phyloP scores from a whole-genome alignment of 441 rosid species.

The Codiaeum variegatum region DNA sequence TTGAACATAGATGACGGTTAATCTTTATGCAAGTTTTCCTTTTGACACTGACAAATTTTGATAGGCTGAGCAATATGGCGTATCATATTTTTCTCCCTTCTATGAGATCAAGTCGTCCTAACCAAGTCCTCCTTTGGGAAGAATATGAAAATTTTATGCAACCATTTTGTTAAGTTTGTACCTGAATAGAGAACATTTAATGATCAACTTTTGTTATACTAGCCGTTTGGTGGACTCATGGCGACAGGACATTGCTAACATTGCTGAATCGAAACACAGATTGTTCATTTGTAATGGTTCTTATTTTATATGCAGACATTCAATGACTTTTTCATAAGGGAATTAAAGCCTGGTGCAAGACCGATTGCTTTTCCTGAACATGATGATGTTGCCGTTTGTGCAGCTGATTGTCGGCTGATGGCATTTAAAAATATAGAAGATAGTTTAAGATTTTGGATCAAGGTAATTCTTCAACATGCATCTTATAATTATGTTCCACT shows the following conservation, averaged over 20 bases:
- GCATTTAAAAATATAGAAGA: conserved; percentile 75
- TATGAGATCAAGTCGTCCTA: not conserved
- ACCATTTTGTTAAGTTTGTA: not conserved
- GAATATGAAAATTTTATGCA: not conserved
- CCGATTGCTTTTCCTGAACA: conserved; percentile 50
- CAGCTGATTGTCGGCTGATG: conserved; percentile 85
- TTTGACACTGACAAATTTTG: not conserved
- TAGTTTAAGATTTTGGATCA: conserved; percentile 77
- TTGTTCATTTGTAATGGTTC: conserved; percentile 7
- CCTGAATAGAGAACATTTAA: not conserved
- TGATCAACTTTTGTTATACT: not conserved
- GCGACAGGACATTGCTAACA: not conserved
- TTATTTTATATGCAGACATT: conserved; percentile 55
- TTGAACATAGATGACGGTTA: not conserved
- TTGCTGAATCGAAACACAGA: conserved; percentile 1
- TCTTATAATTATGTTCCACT: not conserved
- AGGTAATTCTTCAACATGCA: conserved; percentile 40
- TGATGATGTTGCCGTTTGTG: conserved; percentile 68
- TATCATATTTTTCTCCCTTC: not conserved
- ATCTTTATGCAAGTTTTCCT: not conserved
- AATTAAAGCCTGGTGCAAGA: conserved; percentile 80
- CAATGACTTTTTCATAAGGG: conserved; percentile 87
- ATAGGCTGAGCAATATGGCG: not conserved
- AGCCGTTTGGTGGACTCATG: not conserved
- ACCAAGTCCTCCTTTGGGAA: not conserved